A percentile compares a stretch with the other conserved stretches of the same genome.
These are phyloP conservation scores for Saturnispora besseyi DNA, from an alignment of 805 yeast genomes.

Conservation along the genomic window DNA sequence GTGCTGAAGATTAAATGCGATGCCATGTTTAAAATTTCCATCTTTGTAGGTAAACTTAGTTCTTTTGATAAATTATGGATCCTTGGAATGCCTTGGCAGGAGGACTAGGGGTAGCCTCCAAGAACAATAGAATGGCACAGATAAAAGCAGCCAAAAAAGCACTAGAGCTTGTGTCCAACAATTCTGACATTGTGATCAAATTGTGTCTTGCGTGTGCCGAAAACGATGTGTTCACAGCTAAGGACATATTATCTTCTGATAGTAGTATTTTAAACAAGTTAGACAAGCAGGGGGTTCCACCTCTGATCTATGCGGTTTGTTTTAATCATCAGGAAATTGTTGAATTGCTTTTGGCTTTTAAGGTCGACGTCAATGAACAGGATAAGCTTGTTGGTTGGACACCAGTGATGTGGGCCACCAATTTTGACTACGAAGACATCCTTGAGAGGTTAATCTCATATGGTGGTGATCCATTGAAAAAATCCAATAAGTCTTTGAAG, in stretches of 20 bases:
- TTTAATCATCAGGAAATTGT: slow-evolving; percentile 41
- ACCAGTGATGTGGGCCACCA: slow-evolving; percentile 83
- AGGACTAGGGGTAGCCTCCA: slow-evolving; percentile 12
- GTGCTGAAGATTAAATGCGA: neutral
- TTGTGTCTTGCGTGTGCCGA: slow-evolving; percentile 32
- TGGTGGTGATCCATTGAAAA: slow-evolving; percentile 53
- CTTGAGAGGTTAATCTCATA: slow-evolving; percentile 48
- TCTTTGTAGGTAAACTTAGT: neutral
- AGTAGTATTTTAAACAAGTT: slow-evolving; percentile 18
- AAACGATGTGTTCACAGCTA: slow-evolving; percentile 27
- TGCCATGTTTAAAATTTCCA: neutral
- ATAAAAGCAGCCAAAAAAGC: slow-evolving; percentile 32
- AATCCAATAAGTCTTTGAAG: slow-evolving; percentile 28
- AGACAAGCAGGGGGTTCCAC: slow-evolving; percentile 36
- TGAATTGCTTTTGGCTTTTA: slow-evolving; percentile 37
- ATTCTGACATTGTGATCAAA: slow-evolving; percentile 19
- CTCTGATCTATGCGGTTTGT: slow-evolving; percentile 46
- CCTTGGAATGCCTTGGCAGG: slow-evolving; percentile 25
- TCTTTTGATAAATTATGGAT: slow-evolving; percentile 17
- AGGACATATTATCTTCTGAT: slow-evolving; percentile 20
- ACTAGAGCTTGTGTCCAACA: slow-evolving; percentile 21
- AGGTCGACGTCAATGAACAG: slow-evolving; percentile 39
- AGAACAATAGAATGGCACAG: slow-evolving; percentile 26
- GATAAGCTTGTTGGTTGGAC: slow-evolving; percentile 49
- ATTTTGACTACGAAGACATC: slow-evolving; percentile 46